These are phyloP conservation scores for Euphorbia lathyris DNA, from an alignment of 345 rosid species.

Conservation along the genomic window DNA sequence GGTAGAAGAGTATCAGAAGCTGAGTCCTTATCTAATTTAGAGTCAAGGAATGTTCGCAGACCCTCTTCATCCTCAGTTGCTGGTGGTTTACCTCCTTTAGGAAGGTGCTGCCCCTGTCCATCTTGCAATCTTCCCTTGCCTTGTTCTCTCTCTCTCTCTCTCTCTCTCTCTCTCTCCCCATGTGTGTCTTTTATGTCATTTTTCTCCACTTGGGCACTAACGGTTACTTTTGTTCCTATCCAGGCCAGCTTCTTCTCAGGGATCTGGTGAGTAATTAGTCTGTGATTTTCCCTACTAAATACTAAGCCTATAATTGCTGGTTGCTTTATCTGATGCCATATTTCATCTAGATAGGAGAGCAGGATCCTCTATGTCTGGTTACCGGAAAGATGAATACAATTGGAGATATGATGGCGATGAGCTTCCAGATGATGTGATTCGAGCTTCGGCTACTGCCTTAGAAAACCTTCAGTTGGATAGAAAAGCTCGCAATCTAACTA, in stretches of 20 bases:
- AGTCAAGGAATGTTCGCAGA: conserved; percentile 60
- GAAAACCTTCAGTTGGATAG: conserved; percentile 96
- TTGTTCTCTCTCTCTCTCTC: background rate
- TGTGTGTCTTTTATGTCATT: background rate
- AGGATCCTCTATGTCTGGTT: conserved; percentile 67
- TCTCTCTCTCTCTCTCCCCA: background rate
- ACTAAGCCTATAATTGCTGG: conserved; percentile 4
- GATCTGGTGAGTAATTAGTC: conserved; percentile 59
- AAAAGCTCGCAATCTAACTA: conserved; percentile 76
- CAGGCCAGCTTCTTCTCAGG: conserved; percentile 60
- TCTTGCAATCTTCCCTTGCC: background rate
- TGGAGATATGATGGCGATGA: conserved; percentile 79
- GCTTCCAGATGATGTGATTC: conserved; percentile 60
- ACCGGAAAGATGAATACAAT: conserved; percentile 74
- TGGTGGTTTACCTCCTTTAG: conserved; percentile 84
- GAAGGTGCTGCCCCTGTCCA: conserved; percentile 52
- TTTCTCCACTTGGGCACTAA: conserved; percentile 3
- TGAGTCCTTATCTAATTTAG: conserved; percentile 52
- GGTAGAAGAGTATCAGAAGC: conserved; percentile 70
- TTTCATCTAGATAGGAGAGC: conserved; percentile 66
- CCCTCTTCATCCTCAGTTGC: conserved; percentile 74
- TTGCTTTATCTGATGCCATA: conserved; percentile 18
- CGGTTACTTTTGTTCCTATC: conserved; percentile 17
- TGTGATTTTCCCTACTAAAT: background rate
- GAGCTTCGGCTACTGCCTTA: conserved; percentile 64